Percentiles rank a stretch among this genome's conserved stretches.
Evolutionary conservation across 768 basidiomycete species (phyloP).

Genomic region (Saitozyma podzolica): DNA sequence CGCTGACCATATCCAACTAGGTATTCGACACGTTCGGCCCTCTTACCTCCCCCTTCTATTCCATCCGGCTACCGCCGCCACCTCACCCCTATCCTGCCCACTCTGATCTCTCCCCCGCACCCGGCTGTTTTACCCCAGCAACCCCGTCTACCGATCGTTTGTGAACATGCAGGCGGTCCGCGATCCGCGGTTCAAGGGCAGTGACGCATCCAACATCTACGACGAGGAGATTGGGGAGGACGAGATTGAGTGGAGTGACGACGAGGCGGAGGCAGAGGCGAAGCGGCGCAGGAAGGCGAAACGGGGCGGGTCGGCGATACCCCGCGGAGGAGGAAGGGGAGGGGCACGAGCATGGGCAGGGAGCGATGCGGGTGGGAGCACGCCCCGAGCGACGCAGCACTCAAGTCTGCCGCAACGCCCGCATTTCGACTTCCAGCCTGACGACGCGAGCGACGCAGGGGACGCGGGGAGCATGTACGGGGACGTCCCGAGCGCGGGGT

Average conservation of each 20-base stretch:
- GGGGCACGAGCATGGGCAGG: too few relatives aligned
- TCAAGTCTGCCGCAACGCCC: constrained; percentile 34
- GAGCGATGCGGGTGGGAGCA: neutral
- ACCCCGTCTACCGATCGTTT: constrained; percentile 66
- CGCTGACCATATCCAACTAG: constrained; percentile 53
- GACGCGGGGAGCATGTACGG: constrained; percentile 29
- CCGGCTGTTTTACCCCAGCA: constrained; percentile 78
- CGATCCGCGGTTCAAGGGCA: constrained; percentile 66
- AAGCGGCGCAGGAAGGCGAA: constrained; percentile 57
- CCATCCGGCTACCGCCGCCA: constrained; percentile 71
- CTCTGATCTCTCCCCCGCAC: constrained; percentile 30
- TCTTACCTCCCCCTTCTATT: constrained; percentile 83
- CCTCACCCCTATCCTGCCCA: constrained; percentile 54
- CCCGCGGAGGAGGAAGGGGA: constrained; percentile 3
- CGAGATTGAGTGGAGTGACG: constrained; percentile 92
- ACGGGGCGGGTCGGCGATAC: neutral
- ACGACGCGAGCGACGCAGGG: constrained; percentile 20
- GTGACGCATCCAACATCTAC: constrained; percentile 89
- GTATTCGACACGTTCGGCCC: constrained; percentile 96
- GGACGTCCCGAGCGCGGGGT: constrained; percentile 12
- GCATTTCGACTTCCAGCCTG: constrained; percentile 46
- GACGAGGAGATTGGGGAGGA: constrained; percentile 91
- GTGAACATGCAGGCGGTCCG: constrained; percentile 75
- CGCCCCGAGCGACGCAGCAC: neutral
- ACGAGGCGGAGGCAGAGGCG: constrained; percentile 80